Base-by-base conservation (phyloP, 306 rosid species). In the Citrullus amarus region DNA sequence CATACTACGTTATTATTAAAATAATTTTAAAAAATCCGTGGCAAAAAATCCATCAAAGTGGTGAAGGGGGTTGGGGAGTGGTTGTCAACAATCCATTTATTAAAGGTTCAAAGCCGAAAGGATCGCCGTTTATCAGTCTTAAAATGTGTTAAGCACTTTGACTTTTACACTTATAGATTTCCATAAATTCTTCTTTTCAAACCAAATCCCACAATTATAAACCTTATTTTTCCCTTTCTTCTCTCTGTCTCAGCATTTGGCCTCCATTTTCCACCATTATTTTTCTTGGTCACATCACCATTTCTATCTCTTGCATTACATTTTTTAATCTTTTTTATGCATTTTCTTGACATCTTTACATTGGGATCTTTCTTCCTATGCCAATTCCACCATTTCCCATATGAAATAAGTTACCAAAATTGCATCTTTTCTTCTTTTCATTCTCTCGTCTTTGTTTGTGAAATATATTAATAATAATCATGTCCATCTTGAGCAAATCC, bases 401-500 rank as follows among this genome's bases (percentile, higher is more conserved):
- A 32, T 32, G 9, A 13, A 46, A 48, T 13, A 48, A 48, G 54
- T 4, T 48, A 48, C 0, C 54, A 48, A 48, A 48, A 48, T 48
- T 48, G 0, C 16, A 48, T 48, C 54, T 48, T 48, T 48, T 48
- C 54, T 48, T 48, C 6, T 4, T 48, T 48, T 13, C 54, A 48
- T 48, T 48, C 54, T 48, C 54, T 48, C 17, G 13, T 48, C 54
- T 13, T 48, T 48, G 54, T 48, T 48, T 48, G 54, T 48, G 54
- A 48, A 13, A 48, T 3, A 48, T 48, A 48, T 36, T 36, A 48
- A 48, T 48, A 25, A 25, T 25, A 25, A 48, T 48, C 54, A 48
- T 48, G 54, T 48, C 54, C 73, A 83, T 75, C 78, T 77, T 79
- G 72, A 88, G 82, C 88, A 83, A 80, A 83, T 81, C 71, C 78